Conservation (phyloP, 1,139 yeast genomes). For the Neolecta irregularis region DNA sequence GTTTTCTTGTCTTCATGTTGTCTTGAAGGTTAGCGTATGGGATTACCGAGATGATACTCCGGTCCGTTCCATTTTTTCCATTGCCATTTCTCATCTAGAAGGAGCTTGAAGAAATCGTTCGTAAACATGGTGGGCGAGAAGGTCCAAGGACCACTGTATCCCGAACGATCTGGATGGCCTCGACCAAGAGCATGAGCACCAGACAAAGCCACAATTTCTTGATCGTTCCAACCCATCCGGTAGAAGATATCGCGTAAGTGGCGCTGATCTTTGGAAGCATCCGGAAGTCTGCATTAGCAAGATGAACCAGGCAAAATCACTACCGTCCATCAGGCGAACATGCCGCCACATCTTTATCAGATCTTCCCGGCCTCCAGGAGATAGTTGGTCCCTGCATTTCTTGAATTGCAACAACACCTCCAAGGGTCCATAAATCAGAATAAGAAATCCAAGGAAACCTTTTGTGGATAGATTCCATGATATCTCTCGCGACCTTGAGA, state of each 20-base stretch:
- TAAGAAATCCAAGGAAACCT: slow-evolving; percentile 63
- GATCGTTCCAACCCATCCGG: slow-evolving; percentile 65
- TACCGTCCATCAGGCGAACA: slow-evolving; percentile 56
- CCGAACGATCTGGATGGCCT: slow-evolving; percentile 31
- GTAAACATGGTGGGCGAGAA: slow-evolving; percentile 65
- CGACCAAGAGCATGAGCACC: slow-evolving; percentile 82
- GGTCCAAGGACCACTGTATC: slow-evolving; percentile 93
- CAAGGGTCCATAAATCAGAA: slow-evolving; percentile 81
- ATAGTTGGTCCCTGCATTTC: slow-evolving; percentile 78
- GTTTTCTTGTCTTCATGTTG: slow-evolving; percentile 65
- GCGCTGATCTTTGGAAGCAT: slow-evolving; percentile 52
- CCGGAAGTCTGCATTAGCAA: slow-evolving; percentile 37
- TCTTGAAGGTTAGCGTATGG: slow-evolving; percentile 20
- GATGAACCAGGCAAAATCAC: slow-evolving; percentile 21
- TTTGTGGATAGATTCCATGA: slow-evolving; percentile 43
- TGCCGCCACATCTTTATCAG: slow-evolving; percentile 29
- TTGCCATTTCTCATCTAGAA: slow-evolving; percentile 64
- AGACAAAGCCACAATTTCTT: slow-evolving; percentile 69
- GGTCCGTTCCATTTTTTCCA: slow-evolving; percentile 31
- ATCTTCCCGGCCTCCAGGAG: slow-evolving; percentile 77
- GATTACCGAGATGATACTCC: slow-evolving; percentile 52
- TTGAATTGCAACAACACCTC: slow-evolving; percentile 74
- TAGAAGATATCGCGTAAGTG: slow-evolving; percentile 54
- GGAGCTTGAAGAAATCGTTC: slow-evolving; percentile 42
- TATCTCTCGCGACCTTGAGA: slow-evolving; percentile 45